Evolutionary conservation across 108 stramenopile species (phyloP).

Genomic region (Chaetoceros tenuissimus): DNA sequence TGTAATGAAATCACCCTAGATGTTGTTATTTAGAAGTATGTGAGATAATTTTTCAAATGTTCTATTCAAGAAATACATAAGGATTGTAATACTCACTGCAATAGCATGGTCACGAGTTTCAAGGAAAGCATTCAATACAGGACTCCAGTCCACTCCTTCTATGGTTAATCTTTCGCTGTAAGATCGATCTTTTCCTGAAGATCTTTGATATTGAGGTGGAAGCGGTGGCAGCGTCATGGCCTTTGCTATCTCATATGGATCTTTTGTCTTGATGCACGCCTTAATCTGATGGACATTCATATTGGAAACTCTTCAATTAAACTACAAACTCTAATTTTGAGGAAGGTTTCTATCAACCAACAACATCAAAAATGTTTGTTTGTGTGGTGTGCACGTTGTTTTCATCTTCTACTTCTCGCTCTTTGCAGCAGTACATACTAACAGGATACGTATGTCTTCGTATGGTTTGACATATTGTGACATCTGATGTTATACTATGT

Average conservation of each 20-base stretch:
- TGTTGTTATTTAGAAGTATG: background rate
- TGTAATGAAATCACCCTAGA: conserved; percentile 33
- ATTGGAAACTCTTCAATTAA: too few species aligned
- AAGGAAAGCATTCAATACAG: conserved; percentile 40
- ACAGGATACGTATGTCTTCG: too few species aligned
- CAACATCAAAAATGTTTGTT: too few species aligned
- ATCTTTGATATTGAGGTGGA: background rate
- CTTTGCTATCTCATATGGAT: conserved; percentile 27
- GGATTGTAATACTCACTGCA: conserved; percentile 28
- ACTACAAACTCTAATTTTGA: too few species aligned
- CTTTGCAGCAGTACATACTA: too few species aligned
- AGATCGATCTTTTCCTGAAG: background rate
- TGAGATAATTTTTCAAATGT: conserved; percentile 1
- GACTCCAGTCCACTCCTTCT: conserved; percentile 50
- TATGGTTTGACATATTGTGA: too few species aligned
- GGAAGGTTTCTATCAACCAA: too few species aligned
- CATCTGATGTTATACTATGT: too few species aligned
- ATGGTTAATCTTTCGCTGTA: conserved; percentile 34
- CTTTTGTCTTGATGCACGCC: conserved; percentile 20
- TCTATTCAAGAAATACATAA: background rate
- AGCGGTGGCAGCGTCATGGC: conserved; percentile 31
- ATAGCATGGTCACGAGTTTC: conserved; percentile 49
- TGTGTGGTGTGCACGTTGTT: too few species aligned
- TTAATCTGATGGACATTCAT: background rate
- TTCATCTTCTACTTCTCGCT: too few species aligned